phyloP scores from a whole-genome alignment of 2,329 filamentous ascomycete species.

The Fusarium anguioides region DNA sequence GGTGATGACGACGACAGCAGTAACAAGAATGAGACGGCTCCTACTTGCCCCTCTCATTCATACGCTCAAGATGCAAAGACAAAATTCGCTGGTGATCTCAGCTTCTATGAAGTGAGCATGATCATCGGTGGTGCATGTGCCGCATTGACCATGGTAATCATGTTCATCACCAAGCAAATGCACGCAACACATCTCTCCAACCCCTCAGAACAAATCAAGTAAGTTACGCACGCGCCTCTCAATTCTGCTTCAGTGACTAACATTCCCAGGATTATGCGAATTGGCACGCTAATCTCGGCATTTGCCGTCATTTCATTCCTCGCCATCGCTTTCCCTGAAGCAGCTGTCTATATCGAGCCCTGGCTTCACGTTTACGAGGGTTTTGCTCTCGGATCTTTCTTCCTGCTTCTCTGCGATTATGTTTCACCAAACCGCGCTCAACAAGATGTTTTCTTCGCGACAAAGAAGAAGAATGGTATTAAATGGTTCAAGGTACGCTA shows the following conservation, averaged over 20 bases:
- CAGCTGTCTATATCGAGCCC: conserved; percentile 31
- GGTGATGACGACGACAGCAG: background rate
- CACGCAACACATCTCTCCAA: conserved; percentile 38
- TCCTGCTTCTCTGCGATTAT: conserved; percentile 39
- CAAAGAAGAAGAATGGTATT: conserved; percentile 31
- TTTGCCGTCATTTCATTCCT: conserved; percentile 36
- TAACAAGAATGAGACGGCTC: background rate
- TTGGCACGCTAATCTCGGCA: conserved; percentile 28
- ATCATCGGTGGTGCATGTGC: conserved; percentile 36
- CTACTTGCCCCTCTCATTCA: conserved; percentile 17
- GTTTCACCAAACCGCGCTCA: conserved; percentile 31
- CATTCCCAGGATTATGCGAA: conserved; percentile 25
- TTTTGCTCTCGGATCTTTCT: conserved; percentile 34
- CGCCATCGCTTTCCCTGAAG: conserved; percentile 14
- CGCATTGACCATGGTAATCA: conserved; percentile 24
- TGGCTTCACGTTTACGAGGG: conserved; percentile 36
- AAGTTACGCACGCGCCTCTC: background rate
- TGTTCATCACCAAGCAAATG: conserved; percentile 25
- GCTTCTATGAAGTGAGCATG: conserved; percentile 32
- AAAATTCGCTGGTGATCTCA: conserved; percentile 10
- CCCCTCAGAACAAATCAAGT: conserved; percentile 41
- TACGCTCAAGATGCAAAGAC: conserved; percentile 27
- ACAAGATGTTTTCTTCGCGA: conserved; percentile 39
- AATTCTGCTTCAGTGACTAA: background rate
- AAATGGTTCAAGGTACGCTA: conserved; percentile 32